A percentile compares a stretch with the other conserved stretches of the same genome.
phyloP scores from a whole-genome alignment of 1,284 basidiomycete species.

The Naganishia sp. region DNA sequence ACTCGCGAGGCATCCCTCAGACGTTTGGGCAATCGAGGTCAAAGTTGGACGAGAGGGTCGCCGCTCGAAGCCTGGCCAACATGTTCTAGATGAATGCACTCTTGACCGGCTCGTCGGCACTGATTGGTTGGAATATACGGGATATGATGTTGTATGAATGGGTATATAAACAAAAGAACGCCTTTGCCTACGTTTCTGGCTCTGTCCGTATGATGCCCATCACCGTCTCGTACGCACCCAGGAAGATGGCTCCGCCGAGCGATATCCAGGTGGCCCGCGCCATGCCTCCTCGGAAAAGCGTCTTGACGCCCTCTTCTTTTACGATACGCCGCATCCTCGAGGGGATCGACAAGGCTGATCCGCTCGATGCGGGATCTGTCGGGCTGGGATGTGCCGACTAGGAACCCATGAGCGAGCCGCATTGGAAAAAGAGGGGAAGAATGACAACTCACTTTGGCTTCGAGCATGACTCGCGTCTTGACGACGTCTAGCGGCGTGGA shows the following conservation, averaged over 20 bases:
- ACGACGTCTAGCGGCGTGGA: constrained; percentile 97
- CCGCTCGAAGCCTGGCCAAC: constrained; percentile 34
- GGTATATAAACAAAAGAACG: background rate
- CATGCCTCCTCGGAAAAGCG: constrained; percentile 82
- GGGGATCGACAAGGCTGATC: constrained; percentile 58
- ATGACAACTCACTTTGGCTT: constrained; percentile 64
- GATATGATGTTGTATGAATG: background rate
- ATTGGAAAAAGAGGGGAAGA: background rate
- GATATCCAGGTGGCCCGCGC: constrained; percentile 96
- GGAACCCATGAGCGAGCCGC: background rate
- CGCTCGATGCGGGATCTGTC: constrained; percentile 41
- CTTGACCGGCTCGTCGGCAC: background rate
- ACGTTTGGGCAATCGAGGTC: constrained; percentile 13
- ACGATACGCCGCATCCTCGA: constrained; percentile 68
- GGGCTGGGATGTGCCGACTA: constrained; percentile 31
- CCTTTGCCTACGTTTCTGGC: background rate
- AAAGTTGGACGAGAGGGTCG: constrained; percentile 32
- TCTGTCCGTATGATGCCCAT: constrained; percentile 22
- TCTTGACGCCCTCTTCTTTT: constrained; percentile 67
- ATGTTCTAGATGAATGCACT: constrained; percentile 27
- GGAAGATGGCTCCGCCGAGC: constrained; percentile 92
- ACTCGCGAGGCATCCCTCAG: constrained; percentile 7
- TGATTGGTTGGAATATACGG: background rate
- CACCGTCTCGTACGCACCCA: constrained; percentile 78
- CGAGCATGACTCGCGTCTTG: constrained; percentile 97